phyloP scores from a whole-genome alignment of 192 early-diverging fungal genomes.

The Backusella mclennaniae region DNA sequence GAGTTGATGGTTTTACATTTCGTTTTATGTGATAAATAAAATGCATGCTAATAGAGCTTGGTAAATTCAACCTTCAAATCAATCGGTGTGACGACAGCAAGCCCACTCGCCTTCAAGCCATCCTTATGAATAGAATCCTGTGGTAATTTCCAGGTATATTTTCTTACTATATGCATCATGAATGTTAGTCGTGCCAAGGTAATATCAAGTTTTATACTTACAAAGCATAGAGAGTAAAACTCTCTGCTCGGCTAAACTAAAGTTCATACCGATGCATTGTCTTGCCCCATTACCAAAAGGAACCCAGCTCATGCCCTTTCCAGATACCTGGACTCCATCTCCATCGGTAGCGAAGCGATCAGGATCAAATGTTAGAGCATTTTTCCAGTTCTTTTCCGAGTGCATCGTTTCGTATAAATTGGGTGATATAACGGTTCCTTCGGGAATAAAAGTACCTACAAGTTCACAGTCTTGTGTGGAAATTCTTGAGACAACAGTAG shows the following conservation, averaged over 20 bases:
- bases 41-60: background rate
- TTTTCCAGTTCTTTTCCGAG: constrained; percentile 29
- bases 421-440: constrained; percentile 6
- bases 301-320: constrained; percentile 30
- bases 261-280: constrained; percentile 65
- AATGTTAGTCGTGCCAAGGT: background rate
- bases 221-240: constrained; percentile 38
- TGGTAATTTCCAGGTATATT: constrained; percentile 15
- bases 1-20: background rate
- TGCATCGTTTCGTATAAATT: constrained; percentile 10
- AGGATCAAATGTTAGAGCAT: constrained; percentile 45
- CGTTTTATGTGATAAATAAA: background rate
- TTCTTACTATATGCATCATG: background rate
- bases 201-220: constrained; percentile 31
- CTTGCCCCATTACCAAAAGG: constrained; percentile 59
- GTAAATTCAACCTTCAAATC: background rate
- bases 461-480: constrained; percentile 27
- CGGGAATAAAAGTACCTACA: constrained; percentile 23
- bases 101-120: background rate
- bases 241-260: constrained; percentile 55
- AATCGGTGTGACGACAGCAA: background rate
- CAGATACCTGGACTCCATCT: constrained; percentile 1
- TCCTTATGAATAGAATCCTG: background rate
- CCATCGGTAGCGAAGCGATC: constrained; percentile 43
- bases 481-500: background rate